A percentile compares a stretch with the other conserved stretches of the same genome.
Conservation (phyloP, 306 rosid species). For the Quercus alba region DNA sequence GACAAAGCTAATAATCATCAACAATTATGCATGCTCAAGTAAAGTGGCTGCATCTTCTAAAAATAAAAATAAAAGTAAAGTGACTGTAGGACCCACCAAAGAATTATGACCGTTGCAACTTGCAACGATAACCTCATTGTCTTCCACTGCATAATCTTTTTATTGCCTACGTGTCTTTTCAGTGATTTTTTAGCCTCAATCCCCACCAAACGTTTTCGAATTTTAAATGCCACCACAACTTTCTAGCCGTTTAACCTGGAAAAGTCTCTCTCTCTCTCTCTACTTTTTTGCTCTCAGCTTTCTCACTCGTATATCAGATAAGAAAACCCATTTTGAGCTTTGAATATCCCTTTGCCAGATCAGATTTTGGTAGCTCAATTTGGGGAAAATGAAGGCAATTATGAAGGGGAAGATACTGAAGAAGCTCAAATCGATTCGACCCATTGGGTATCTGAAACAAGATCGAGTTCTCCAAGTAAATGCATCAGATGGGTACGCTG, state of each 20-base stretch:
- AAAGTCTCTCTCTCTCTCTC: background rate
- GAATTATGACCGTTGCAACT: constrained; percentile 19
- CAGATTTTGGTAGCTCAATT: background rate
- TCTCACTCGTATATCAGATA: background rate
- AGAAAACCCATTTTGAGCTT: background rate
- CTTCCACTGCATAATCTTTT: background rate
- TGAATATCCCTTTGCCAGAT: constrained; percentile 1
- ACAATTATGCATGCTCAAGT: background rate
- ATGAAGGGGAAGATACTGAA: constrained; percentile 69
- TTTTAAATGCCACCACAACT: constrained; percentile 17
- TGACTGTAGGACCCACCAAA: background rate
- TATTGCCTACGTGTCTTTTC: constrained; percentile 5
- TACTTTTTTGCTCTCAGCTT: background rate
- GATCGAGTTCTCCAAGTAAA: constrained; percentile 70
- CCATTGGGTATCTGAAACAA: constrained; percentile 47
- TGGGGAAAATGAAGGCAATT: constrained; percentile 43
- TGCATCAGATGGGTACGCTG: constrained; percentile 50
- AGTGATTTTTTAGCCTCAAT: background rate
- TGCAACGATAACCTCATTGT: background rate
- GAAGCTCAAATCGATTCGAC: constrained; percentile 79
- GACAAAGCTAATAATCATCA: background rate
- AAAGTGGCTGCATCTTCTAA: background rate
- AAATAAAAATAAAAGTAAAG: no score
- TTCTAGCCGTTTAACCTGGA: constrained; percentile 47
- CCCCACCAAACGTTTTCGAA: constrained; percentile 6